phyloP scores from a whole-genome alignment of 2,329 filamentous ascomycete species.

The Diaporthe aspalathi region DNA sequence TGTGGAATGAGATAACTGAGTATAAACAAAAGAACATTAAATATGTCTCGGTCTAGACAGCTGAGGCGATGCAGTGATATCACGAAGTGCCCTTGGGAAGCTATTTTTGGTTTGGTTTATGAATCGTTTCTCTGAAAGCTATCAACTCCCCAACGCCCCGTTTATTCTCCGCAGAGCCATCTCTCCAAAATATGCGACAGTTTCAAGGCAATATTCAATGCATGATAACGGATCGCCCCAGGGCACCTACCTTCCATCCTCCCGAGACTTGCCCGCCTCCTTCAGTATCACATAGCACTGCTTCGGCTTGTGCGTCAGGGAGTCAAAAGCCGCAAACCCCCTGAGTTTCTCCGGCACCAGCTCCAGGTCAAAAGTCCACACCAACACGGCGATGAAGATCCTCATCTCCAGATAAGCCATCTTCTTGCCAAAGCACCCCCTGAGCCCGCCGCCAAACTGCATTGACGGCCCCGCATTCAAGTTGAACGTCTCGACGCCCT shows the following conservation, averaged over 20 bases:
- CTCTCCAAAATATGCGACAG: background rate
- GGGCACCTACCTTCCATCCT: too few relatives aligned
- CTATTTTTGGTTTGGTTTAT: too few relatives aligned
- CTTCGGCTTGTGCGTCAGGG: slow-evolving; percentile 31
- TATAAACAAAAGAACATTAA: background rate
- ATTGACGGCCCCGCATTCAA: slow-evolving; percentile 43
- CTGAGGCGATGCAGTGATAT: background rate
- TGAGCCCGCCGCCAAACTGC: slow-evolving; percentile 43
- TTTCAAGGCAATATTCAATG: background rate
- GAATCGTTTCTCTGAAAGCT: background rate
- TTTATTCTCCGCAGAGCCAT: too few relatives aligned
- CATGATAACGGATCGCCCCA: background rate
- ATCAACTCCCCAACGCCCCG: background rate
- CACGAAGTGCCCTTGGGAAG: too few relatives aligned
- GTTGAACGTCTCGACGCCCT: slow-evolving; percentile 40
- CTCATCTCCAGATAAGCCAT: slow-evolving; percentile 47
- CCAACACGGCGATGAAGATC: slow-evolving; percentile 41
- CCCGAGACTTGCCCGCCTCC: background rate
- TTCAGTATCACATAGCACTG: slow-evolving; percentile 28
- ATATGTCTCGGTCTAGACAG: background rate
- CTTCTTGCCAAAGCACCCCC: slow-evolving; percentile 46
- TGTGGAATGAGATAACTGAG: background rate
- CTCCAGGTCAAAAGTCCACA: slow-evolving; percentile 45
- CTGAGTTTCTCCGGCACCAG: slow-evolving; percentile 43
- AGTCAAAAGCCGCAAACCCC: slow-evolving; percentile 19